phyloP scores from a whole-genome alignment of 805 yeast species.

The Candida corydali region DNA sequence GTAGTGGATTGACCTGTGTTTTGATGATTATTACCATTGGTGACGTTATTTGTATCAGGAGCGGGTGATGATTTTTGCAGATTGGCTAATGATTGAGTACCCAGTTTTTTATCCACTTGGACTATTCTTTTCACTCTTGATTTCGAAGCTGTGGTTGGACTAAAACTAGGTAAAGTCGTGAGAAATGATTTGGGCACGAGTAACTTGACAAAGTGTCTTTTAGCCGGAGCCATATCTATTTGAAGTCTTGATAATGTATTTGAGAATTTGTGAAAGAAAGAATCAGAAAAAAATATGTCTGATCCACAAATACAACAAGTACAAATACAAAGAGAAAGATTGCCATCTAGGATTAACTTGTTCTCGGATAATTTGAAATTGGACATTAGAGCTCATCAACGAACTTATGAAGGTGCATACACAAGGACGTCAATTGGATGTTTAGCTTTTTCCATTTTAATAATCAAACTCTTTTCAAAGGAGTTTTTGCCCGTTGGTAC shows the following conservation, averaged over 20 bases:
- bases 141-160: constrained; percentile 28
- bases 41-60: constrained; percentile 8
- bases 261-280: too few species aligned
- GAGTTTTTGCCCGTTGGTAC: constrained; percentile 68
- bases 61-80: constrained; percentile 11
- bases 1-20: constrained; percentile 6
- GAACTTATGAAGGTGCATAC: constrained; percentile 85
- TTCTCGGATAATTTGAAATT: constrained; percentile 39
- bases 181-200: constrained; percentile 27
- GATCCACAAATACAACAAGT: too few species aligned
- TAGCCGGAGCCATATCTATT: constrained; percentile 37
- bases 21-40: background rate
- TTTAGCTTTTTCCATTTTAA: constrained; percentile 59
- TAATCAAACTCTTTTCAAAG: constrained; percentile 58
- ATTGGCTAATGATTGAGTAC: constrained; percentile 26
- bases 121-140: constrained; percentile 28
- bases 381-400: constrained; percentile 65
- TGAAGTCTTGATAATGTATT: too few species aligned
- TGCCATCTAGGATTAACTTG: constrained; percentile 32
- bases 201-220: constrained; percentile 30
- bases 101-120: constrained; percentile 23
- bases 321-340: too few species aligned
- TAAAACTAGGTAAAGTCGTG: constrained; percentile 31
- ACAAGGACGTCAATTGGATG: constrained; percentile 68
- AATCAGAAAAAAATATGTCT: background rate